Evolutionary conservation across 192 early-diverging fungal genomes (phyloP).

Genomic region (Backusella psychrophila): DNA sequence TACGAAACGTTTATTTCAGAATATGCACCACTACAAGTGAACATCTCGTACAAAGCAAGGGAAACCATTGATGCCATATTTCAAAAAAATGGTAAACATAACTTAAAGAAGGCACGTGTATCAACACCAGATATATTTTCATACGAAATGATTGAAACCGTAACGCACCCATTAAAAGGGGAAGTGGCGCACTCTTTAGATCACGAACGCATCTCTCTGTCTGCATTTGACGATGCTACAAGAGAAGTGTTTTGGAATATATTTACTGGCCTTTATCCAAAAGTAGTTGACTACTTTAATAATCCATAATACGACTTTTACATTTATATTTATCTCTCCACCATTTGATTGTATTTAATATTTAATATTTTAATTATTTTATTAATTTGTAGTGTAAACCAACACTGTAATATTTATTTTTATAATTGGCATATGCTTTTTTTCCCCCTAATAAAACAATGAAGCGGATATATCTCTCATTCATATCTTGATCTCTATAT

Average conservation of each 20-base stretch:
- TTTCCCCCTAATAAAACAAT: not conserved
- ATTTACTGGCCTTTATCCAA: conserved; percentile 15
- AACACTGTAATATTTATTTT: not conserved
- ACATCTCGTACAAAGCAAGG: conserved; percentile 16
- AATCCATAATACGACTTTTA: not conserved
- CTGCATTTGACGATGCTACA: conserved; percentile 6
- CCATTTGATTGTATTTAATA: not conserved
- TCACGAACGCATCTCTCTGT: not conserved
- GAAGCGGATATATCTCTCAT: not conserved
- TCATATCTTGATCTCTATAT: not conserved
- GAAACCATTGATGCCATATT: conserved; percentile 1
- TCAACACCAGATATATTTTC: not conserved
- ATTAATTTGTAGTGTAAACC: not conserved
- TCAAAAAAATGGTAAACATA: not conserved
- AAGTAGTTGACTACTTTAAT: conserved; percentile 14
- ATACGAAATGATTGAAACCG: not conserved
- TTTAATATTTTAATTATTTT: not conserved
- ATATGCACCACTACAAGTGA: conserved; percentile 19
- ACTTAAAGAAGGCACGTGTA: not conserved
- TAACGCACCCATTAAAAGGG: not conserved
- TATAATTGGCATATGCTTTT: not conserved
- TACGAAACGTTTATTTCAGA: conserved; percentile 17
- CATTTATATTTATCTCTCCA: not conserved
- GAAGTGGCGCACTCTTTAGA: not conserved
- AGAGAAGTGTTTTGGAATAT: conserved; percentile 26